Evolutionary conservation across 2,329 filamentous ascomycete genomes (phyloP), one percentile per base, ranked within the genome.

Genomic region (Pseudofabraea citricarpa): DNA sequence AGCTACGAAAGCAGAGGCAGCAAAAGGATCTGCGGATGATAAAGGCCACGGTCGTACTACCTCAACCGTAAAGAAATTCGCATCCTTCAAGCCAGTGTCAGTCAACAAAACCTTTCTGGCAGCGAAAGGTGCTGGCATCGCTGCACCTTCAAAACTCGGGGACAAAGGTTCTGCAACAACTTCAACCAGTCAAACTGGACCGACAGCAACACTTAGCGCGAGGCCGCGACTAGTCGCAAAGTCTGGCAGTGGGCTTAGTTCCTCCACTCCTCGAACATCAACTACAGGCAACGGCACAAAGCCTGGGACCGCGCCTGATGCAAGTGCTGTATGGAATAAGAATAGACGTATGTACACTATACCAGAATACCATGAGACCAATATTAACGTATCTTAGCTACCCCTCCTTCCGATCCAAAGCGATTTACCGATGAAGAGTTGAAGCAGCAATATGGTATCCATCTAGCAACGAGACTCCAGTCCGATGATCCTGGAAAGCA

Each of bases 351-450:
- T 62, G 83, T 62, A 48, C 36, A 43, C 41, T 26, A n/a, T 38
- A 37, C n/a, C 3, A 18, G 36, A 22, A 8, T 36, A 26, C 47
- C 19, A 43, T n/a, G 10, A 10, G 26, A 22, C 45, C n/a, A 27
- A 40, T 27, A 51, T 64, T 56, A 62, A 54, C 29, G 41, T 32
- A 22, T 32, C 36, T 26, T 54, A 85, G 79, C 80, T 40, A 71
- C 73, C 6, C 75, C 81, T 41, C 74, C 76, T 6, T 81, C 84
- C 6, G 85, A 89, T 47, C 82, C 85, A 4, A 89, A 88, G 62
- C 87, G 90, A 59, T 81, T 90, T 46, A 91, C 88, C 4, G 88
- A 94, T 56, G 88, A 94, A 61, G 88, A 94, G 60, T 73, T 94
- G 23, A 78, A 81, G 58, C 85, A 89, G 62, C 87, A 89, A 61